These are phyloP conservation scores for Termitomyces eurrhizus DNA, from an alignment of 768 basidiomycete genomes.

Conservation along the genomic window DNA sequence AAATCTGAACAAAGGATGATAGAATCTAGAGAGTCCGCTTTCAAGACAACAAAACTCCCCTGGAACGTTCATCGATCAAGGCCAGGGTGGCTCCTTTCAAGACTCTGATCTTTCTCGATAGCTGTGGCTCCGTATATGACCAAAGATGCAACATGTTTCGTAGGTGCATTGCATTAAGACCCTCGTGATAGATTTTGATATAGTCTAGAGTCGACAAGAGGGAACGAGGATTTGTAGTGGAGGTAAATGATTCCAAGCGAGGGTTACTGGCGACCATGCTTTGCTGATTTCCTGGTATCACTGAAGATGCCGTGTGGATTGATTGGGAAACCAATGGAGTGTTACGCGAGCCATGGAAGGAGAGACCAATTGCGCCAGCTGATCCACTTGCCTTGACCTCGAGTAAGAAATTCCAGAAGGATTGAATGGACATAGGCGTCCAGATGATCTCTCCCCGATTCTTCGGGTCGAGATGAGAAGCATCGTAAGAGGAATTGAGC, in stretches of 20 bases:
- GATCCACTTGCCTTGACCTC: constrained; percentile 30
- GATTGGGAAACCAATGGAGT: constrained; percentile 3
- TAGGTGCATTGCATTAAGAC: constrained; percentile 40
- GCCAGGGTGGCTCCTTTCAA: constrained; percentile 46
- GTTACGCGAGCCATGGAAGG: constrained; percentile 33
- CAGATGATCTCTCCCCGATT: constrained; percentile 35
- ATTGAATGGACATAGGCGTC: constrained; percentile 37
- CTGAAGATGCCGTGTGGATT: not conserved
- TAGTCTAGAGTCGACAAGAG: constrained; percentile 37
- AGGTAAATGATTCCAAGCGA: not conserved
- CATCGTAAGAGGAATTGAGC: constrained; percentile 24
- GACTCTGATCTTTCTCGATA: constrained; percentile 34
- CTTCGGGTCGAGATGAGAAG: constrained; percentile 16
- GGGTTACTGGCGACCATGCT: not conserved
- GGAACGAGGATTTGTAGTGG: constrained; percentile 2
- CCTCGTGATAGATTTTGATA: constrained; percentile 60
- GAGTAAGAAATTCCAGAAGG: constrained; percentile 50
- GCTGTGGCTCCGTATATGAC: constrained; percentile 22
- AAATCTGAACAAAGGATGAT: not conserved
- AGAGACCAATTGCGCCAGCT: constrained; percentile 46
- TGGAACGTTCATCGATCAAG: constrained; percentile 44
- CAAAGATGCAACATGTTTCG: constrained; percentile 51
- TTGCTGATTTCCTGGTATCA: not conserved
- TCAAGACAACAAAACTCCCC: constrained; percentile 41
- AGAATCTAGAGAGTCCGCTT: not conserved